Percentiles rank a stretch among this genome's conserved stretches.
Evolutionary conservation across 179 eudicot species (phyloP).

Genomic region (Spinacia oleracea): DNA sequence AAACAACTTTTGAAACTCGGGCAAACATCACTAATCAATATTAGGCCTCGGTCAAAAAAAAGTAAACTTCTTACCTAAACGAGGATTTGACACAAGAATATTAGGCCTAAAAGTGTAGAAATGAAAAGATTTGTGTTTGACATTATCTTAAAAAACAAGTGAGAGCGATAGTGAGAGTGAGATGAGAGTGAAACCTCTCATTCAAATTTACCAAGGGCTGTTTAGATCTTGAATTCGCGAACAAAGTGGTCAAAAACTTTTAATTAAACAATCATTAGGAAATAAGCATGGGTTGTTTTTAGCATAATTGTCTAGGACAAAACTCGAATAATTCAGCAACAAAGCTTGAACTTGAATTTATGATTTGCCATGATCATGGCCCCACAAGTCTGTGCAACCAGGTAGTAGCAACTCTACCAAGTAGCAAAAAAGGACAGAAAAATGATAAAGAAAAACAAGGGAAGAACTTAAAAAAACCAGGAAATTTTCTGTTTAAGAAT

Average conservation of each 20-base stretch:
- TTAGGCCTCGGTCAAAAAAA: background rate
- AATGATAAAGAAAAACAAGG: background rate
- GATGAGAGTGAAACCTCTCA: background rate
- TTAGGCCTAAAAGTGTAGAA: background rate
- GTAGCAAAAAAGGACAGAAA: background rate
- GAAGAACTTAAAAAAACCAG: background rate
- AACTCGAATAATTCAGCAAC: constrained; percentile 19
- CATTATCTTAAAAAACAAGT: background rate
- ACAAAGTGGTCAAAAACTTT: constrained; percentile 12
- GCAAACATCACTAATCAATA: background rate
- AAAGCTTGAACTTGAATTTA: constrained; percentile 18
- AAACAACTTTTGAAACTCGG: background rate
- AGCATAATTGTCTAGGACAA: background rate
- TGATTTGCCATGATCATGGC: background rate
- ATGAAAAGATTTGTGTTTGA: background rate
- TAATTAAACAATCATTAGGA: constrained; percentile 25
- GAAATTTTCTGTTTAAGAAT: background rate
- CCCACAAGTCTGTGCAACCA: background rate
- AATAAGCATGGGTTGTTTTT: constrained; percentile 3
- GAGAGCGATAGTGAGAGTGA: background rate
- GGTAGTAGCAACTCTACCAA: background rate
- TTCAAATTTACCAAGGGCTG: background rate
- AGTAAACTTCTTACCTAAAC: background rate
- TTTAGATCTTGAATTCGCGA: background rate
- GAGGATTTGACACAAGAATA: background rate